Base-by-base conservation (phyloP, 2,329 filamentous ascomycete genomes). In the Scopulariopsis brevicaulis region DNA sequence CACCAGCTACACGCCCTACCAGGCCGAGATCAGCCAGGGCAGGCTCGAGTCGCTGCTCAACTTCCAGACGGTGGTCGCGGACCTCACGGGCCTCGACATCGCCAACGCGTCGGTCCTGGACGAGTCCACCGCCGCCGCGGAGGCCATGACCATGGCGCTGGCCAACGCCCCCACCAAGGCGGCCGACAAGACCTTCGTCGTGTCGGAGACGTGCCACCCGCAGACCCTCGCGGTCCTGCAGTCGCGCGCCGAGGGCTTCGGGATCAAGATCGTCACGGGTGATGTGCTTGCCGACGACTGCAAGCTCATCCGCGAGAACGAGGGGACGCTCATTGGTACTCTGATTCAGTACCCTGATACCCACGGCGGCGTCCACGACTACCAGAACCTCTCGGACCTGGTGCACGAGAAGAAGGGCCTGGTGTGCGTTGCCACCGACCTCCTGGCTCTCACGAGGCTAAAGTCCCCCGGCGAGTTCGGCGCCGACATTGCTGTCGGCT, bases 1-100 rank as follows among this genome's bases (percentile, higher is more conserved):
- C 71, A 97, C 93, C 48, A 96, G 91, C 74, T 96, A 97, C 72
- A 96, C 93, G 0, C 93, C 93, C 18, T 97, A 96, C 73, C 93
- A 97, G 75, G 88, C 93, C 2, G 93, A 97, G 74, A 96, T 97
- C 76, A 96, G 91, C 70, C 93, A 97, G 74, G 93, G 93, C 43
- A 85, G 93, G 58, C 74, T 97, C 61, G 90, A 96, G 77, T 95
- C 90, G 5, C 77, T 97, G 57, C 77, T 97, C 62, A 97, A 97
- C 77, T 97, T 91, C 76, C 93, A 97, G 77, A 97, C 93, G n/a
- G 79, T 97, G 76, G 87, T 96, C 10, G 85, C 86, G 1, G 93
- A 96, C 68, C 77, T 97, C 63, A 96, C 93, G 0, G 91, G 83
- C 1, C 80, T 97, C 32, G 83, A 89, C 24, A 90, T 96, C 62